Conservation (phyloP, 2,329 filamentous ascomycete species). For the Fusarium albosuccineum region DNA sequence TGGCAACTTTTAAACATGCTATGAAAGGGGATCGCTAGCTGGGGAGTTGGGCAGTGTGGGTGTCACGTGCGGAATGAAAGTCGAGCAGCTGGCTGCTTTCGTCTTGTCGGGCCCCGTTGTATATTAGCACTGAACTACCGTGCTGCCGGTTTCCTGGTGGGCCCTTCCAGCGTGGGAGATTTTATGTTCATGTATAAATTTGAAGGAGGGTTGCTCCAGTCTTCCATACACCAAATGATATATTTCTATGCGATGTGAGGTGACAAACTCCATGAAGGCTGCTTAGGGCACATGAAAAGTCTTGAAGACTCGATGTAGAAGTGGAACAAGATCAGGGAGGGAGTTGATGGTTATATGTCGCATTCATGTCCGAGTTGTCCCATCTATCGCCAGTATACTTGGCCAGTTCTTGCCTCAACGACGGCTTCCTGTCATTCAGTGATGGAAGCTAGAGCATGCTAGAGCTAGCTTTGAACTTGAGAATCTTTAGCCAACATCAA, state of each 20-base stretch:
- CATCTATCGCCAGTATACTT: too few species aligned
- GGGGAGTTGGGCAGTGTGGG: neutral
- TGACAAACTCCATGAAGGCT: too few species aligned
- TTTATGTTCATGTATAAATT: slow-evolving; percentile 36
- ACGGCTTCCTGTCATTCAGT: too few species aligned
- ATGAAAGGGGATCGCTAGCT: neutral
- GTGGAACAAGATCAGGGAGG: too few species aligned
- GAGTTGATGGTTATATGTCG: too few species aligned
- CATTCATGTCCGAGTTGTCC: too few species aligned
- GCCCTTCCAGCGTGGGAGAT: slow-evolving; percentile 3
- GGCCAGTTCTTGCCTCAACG: too few species aligned
- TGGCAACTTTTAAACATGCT: slow-evolving; percentile 49
- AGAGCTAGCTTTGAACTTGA: too few species aligned
- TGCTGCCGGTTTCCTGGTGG: neutral
- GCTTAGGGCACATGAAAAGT: too few species aligned
- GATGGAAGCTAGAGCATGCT: too few species aligned
- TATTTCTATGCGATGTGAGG: neutral
- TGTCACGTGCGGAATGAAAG: neutral
- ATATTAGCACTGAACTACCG: neutral
- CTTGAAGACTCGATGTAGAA: too few species aligned
- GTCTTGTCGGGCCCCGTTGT: neutral
- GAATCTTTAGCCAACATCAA: too few species aligned
- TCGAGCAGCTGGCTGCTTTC: slow-evolving; percentile 30
- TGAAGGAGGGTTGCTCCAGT: neutral
- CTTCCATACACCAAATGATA: neutral